Evolutionary conservation across 2,329 filamentous ascomycete genomes (phyloP), one percentile per base, ranked within the genome.

Genomic region (Sclerotiophoma versabilis): DNA sequence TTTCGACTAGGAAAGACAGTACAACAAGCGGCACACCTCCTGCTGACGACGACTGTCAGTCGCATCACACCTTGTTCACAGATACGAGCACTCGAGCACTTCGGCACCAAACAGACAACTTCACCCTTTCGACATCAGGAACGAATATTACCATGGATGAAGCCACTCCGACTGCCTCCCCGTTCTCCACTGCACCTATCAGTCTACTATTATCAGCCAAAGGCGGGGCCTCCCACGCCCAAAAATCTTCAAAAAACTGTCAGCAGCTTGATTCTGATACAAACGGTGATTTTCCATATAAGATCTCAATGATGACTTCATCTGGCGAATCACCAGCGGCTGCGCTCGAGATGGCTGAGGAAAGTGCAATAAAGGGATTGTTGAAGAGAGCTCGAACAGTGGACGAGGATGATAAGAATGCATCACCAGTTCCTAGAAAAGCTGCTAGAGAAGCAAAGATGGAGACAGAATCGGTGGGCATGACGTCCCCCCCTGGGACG

Each of bases 371-470:
- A 3, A 30, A 32, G 17, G 25, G 4, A 19, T 12, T 11, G 9
- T 11, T 10, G 6, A 65, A 65, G 29, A 51, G 62, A 4, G 26
- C 14, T 20, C 59, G 44, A 11, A 38, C 54, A n/a, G 46, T 61
- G n/a, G 42, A 36, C 10, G 25, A 37, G 10, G 29, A 49, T 8
- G 20, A 34, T 4, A 30, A 52, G 2, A 15, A 7, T 7, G 27
- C 39, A 27, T 53, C 48, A 26, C 54, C 53, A 26, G 51, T 48
- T 19, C 36, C 50, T 12, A 65, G 61, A 29, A 54, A 48, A 17
- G 11, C 25, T 15, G 22, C 30, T 4, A 47, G 5, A 22, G 10
- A 19, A 1, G 5, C 17, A 11, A 9, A 27, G 15, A 17, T 25
- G 1, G 20, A 38, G 25, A 11, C 25, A 15, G 10, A 36, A 11